These are phyloP conservation scores for Halophytophthora polymorphica DNA, from an alignment of 352 stramenopile species.

Conservation along the genomic window DNA sequence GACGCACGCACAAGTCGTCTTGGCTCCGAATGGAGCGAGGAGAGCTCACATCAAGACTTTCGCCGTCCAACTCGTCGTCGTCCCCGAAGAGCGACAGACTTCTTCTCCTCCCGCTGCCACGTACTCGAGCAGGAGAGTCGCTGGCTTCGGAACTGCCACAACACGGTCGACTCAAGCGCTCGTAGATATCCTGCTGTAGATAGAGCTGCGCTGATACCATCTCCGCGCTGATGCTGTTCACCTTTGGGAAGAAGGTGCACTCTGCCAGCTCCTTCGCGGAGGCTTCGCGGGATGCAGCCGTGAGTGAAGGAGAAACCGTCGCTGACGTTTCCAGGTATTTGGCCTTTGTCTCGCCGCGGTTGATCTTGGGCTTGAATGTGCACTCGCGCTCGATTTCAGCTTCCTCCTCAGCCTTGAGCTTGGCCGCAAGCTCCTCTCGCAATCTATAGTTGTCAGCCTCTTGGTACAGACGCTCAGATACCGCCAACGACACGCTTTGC, in stretches of 20 bases:
- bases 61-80: slow-evolving; percentile 24
- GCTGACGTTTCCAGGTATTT: slow-evolving; percentile 67
- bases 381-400: slow-evolving; percentile 69
- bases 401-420: slow-evolving; percentile 67
- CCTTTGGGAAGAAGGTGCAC: slow-evolving; percentile 78
- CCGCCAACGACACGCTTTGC: slow-evolving; percentile 26
- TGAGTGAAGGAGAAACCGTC: slow-evolving; percentile 35
- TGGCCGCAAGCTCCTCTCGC: slow-evolving; percentile 60
- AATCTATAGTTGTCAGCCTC: slow-evolving; percentile 75
- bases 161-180: slow-evolving; percentile 70
- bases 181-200: slow-evolving; percentile 83
- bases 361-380: slow-evolving; percentile 72
- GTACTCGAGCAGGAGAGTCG: slow-evolving; percentile 17
- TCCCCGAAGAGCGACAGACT: slow-evolving; percentile 31
- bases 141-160: slow-evolving; percentile 16
- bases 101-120: slow-evolving; percentile 19
- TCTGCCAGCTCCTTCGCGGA: slow-evolving; percentile 61
- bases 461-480: slow-evolving; percentile 74
- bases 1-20: slow-evolving; percentile 56
- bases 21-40: slow-evolving; percentile 24
- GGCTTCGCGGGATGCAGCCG: slow-evolving; percentile 53
- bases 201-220: slow-evolving; percentile 86
- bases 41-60: slow-evolving; percentile 18
- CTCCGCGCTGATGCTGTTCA: slow-evolving; percentile 67
- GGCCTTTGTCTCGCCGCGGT: slow-evolving; percentile 61